Conservation (phyloP, 1,284 basidiomycete genomes). For the Ustilago shanxiensis region DNA sequence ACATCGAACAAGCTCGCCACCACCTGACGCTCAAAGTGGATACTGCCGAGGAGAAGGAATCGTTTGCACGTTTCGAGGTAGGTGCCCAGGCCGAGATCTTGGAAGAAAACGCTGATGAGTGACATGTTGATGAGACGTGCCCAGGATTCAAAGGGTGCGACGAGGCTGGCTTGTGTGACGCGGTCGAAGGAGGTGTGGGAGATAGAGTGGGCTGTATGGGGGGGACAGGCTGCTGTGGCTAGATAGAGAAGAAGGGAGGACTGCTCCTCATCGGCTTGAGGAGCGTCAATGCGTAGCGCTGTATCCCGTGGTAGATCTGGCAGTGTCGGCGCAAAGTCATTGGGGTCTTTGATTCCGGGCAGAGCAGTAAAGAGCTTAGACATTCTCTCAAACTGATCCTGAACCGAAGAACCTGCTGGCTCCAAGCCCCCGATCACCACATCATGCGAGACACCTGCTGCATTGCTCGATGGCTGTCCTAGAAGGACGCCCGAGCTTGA, state of each 20-base stretch:
- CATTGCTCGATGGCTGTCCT: neutral
- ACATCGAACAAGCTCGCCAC: constrained; percentile 51
- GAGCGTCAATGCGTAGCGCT: neutral
- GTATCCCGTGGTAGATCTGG: neutral
- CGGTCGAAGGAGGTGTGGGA: constrained; percentile 30
- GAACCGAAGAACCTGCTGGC: neutral
- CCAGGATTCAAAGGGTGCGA: constrained; percentile 54
- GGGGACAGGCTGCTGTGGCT: constrained; percentile 26
- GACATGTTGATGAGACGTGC: constrained; percentile 57
- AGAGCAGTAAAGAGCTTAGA: constrained; percentile 38
- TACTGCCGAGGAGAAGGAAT: constrained; percentile 55
- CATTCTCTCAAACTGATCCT: constrained; percentile 35
- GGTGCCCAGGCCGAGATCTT: constrained; percentile 51
- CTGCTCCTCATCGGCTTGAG: constrained; percentile 8
- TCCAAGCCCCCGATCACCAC: neutral
- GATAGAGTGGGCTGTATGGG: constrained; percentile 13
- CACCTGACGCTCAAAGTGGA: constrained; percentile 42
- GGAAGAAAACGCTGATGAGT: constrained; percentile 62
- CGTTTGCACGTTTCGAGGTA: constrained; percentile 61
- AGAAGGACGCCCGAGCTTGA: constrained; percentile 12
- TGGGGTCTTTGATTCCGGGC: constrained; percentile 21
- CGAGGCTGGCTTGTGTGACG: constrained; percentile 29
- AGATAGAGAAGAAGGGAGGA: constrained; percentile 31
- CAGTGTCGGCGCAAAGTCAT: neutral
- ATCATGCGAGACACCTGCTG: neutral